phyloP scores from a whole-genome alignment of 331 rosid genomes.

The Quercus lobata region DNA sequence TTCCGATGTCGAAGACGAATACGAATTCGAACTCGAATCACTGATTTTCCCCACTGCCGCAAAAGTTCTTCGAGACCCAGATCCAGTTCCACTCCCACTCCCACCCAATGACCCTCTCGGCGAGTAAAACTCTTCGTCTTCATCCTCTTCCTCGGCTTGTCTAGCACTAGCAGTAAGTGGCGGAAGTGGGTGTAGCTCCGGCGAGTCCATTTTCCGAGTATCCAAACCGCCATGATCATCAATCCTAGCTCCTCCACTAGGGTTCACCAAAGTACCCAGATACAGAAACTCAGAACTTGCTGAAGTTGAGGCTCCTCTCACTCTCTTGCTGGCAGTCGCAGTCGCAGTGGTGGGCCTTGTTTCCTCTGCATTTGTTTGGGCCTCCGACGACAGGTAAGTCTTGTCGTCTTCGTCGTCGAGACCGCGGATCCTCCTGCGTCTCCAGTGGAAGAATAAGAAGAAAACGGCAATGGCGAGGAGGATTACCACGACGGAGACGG shows the following conservation, averaged over 20 bases:
- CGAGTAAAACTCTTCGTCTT: constrained; percentile 56
- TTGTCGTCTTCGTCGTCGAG: constrained; percentile 53
- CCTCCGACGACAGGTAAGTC: constrained; percentile 49
- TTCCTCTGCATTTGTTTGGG: constrained; percentile 26
- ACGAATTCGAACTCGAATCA: constrained; percentile 36
- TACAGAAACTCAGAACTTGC: constrained; percentile 83
- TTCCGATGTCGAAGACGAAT: constrained; percentile 21
- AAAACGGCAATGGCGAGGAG: constrained; percentile 34
- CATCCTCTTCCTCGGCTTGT: constrained; percentile 29
- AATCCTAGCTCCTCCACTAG: constrained; percentile 26
- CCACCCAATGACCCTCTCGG: constrained; percentile 48
- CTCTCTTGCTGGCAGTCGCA: constrained; percentile 15
- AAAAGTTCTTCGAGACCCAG: constrained; percentile 35
- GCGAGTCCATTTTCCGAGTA: constrained; percentile 38
- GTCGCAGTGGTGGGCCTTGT: background rate
- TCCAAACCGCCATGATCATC: background rate
- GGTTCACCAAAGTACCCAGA: constrained; percentile 47
- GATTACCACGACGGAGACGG: constrained; percentile 39
- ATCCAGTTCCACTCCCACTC: constrained; percentile 35
- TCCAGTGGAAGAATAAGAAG: constrained; percentile 33
- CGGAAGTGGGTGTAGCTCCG: constrained; percentile 63
- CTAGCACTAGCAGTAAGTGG: constrained; percentile 30
- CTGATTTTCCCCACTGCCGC: constrained; percentile 26
- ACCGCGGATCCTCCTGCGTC: constrained; percentile 20
- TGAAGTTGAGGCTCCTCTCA: constrained; percentile 36